phyloP scores from a whole-genome alignment of 768 basidiomycete species.

The Nevesoporus exiguus region DNA sequence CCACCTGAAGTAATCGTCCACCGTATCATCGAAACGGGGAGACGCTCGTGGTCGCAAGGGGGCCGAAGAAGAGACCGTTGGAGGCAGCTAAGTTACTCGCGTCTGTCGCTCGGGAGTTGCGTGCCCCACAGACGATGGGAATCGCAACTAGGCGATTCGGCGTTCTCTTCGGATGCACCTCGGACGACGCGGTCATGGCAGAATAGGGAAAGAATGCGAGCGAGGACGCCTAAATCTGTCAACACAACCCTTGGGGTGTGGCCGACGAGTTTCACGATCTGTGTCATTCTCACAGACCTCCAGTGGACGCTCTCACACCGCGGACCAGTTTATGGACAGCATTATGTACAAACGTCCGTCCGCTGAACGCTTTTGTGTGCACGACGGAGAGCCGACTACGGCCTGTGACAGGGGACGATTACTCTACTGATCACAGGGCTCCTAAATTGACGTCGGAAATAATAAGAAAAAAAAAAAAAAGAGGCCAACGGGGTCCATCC shows the following conservation, averaged over 20 bases:
- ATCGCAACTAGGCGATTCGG: neutral
- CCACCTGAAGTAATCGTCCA: neutral
- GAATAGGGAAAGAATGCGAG: conserved; percentile 6
- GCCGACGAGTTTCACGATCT: conserved; percentile 4
- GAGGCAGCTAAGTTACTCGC: no score
- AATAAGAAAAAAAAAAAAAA: neutral
- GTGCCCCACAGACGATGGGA: conserved; percentile 3
- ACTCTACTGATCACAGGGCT: no score
- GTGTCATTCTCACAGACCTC: conserved; percentile 6
- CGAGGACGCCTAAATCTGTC: conserved; percentile 9
- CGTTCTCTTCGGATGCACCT: neutral
- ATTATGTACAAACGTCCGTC: conserved; percentile 11
- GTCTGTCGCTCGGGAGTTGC: no score
- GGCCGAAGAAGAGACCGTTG: neutral
- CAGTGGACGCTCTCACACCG: conserved; percentile 25
- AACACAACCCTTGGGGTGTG: conserved; percentile 3
- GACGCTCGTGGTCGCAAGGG: neutral
- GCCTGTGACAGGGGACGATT: no score
- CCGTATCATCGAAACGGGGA: neutral
- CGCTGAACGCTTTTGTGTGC: neutral
- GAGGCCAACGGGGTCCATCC: no score
- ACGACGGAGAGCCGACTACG: no score
- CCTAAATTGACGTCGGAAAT: neutral
- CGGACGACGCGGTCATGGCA: neutral
- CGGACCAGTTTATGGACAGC: conserved; percentile 14